These are phyloP conservation scores for Trichocladium antarcticum DNA, from an alignment of 495 filamentous ascomycete genomes.

Conservation along the genomic window DNA sequence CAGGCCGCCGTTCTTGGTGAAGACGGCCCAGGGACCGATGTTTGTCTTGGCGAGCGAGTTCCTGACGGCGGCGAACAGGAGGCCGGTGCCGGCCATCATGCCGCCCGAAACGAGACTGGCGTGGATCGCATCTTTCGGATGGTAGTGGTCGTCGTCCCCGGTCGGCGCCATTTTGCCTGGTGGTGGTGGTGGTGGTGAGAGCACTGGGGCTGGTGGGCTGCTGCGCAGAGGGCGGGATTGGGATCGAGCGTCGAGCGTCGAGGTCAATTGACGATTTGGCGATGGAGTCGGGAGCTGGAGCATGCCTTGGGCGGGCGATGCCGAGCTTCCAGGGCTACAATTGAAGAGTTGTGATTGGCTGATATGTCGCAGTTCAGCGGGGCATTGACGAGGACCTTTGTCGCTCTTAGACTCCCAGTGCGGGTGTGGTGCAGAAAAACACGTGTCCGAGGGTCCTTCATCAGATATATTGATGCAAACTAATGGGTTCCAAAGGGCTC, in stretches of 20 bases:
- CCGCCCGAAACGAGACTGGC: constrained; percentile 51
- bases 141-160: constrained; percentile 43
- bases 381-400: too few species aligned
- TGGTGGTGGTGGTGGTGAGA: constrained; percentile 8
- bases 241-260: not conserved
- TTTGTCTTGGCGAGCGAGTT: constrained; percentile 75
- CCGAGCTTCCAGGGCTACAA: constrained; percentile 2
- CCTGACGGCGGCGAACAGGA: constrained; percentile 64
- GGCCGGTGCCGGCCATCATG: constrained; percentile 55
- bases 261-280: not conserved
- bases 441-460: too few species aligned
- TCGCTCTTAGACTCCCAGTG: too few species aligned
- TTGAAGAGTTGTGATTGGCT: constrained; percentile 7
- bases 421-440: too few species aligned
- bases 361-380: not conserved
- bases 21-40: constrained; percentile 61
- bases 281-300: not conserved
- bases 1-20: constrained; percentile 46
- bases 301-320: not conserved
- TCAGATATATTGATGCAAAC: too few species aligned
- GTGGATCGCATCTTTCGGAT: constrained; percentile 67
- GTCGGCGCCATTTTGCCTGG: constrained; percentile 35
- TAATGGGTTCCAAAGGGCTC: too few species aligned
- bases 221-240: not conserved
- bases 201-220: not conserved